Percentiles rank a stretch among this genome's conserved stretches.
phyloP scores from a whole-genome alignment of 345 rosid genomes.

The Zanthoxylum bungeanum region DNA sequence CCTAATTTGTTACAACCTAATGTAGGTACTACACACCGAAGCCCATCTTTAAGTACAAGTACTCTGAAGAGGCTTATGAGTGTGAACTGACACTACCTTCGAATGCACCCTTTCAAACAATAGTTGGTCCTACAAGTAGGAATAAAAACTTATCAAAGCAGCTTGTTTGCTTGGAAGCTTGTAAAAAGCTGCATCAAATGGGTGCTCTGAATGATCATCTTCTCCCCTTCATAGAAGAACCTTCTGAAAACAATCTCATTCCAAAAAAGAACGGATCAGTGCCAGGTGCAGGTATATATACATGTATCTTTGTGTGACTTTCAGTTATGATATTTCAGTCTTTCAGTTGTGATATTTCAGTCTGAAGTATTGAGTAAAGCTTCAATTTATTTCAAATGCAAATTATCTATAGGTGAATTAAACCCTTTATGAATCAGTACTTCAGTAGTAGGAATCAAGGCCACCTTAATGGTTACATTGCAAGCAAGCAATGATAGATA shows the following conservation, averaged over 20 bases:
- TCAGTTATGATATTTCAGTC: not conserved
- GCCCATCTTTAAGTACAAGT: constrained; percentile 42
- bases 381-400: not conserved
- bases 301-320: not conserved
- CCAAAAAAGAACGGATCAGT: constrained; percentile 37
- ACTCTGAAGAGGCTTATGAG: constrained; percentile 30
- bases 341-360: too few relatives aligned
- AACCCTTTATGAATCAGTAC: not conserved
- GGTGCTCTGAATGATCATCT: constrained; percentile 61
- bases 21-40: constrained; percentile 46
- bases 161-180: constrained; percentile 71
- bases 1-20: constrained; percentile 4
- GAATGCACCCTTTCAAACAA: constrained; percentile 45
- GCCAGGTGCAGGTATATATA: constrained; percentile 57
- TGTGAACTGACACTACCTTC: constrained; percentile 54
- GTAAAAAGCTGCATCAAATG: constrained; percentile 58
- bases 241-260: constrained; percentile 23
- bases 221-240: constrained; percentile 31
- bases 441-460: not conserved
- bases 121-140: constrained; percentile 51
- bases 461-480: not conserved
- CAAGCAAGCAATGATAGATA: not conserved
- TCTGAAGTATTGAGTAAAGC: not conserved
- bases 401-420: not conserved
- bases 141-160: constrained; percentile 54